Conservation (phyloP, 1,139 yeast species). For the Candida glucosophila region DNA sequence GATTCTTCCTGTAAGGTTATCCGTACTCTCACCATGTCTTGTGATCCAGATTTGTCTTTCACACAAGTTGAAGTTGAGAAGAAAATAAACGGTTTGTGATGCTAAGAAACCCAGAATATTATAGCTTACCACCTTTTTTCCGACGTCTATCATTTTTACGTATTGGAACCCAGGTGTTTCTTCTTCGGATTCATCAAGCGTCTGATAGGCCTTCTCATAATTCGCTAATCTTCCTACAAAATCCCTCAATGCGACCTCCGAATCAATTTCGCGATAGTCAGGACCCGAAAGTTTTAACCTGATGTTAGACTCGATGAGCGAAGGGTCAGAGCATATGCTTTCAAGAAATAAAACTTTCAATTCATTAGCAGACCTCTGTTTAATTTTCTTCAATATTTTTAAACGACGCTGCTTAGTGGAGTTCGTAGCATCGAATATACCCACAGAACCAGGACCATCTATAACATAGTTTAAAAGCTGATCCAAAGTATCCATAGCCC, state of each 20-base stretch:
- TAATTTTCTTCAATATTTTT: constrained; percentile 61
- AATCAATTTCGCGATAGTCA: constrained; percentile 83
- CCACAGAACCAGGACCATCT: constrained; percentile 81
- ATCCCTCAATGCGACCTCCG: constrained; percentile 68
- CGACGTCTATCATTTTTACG: constrained; percentile 93
- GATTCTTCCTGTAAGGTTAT: constrained; percentile 73
- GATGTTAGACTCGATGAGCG: constrained; percentile 73
- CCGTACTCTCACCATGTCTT: constrained; percentile 87
- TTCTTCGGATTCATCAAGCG: constrained; percentile 75
- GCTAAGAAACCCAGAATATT: constrained; percentile 89
- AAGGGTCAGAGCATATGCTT: constrained; percentile 75
- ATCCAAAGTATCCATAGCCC: constrained; percentile 95
- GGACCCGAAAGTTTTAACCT: constrained; percentile 86
- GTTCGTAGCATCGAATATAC: constrained; percentile 92
- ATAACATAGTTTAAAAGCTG: constrained; percentile 74
- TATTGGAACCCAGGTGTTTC: constrained; percentile 60
- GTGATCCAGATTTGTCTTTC: constrained; percentile 95
- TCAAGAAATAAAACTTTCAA: constrained; percentile 80
- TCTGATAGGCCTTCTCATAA: constrained; percentile 85
- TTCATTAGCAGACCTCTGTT: constrained; percentile 61
- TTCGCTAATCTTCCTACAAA: constrained; percentile 75
- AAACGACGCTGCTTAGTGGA: constrained; percentile 70
- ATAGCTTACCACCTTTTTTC: constrained; percentile 85
- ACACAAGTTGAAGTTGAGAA: constrained; percentile 80
- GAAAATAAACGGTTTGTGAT: constrained; percentile 85